Evolutionary conservation across 257 asterid genomes (phyloP).

Genomic region (Anisodus tanguticus): DNA sequence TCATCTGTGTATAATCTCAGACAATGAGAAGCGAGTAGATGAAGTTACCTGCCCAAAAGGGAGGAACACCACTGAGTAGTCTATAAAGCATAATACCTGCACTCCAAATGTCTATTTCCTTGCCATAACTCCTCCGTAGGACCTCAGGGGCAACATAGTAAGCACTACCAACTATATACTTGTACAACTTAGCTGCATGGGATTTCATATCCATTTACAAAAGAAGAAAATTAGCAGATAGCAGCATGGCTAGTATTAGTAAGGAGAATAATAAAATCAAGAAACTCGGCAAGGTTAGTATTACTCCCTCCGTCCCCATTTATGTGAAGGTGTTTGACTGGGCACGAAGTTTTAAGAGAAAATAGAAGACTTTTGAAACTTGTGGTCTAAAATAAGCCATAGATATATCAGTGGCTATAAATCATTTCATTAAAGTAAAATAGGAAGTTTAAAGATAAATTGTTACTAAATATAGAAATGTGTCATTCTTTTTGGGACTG

Average conservation of each 20-base stretch:
- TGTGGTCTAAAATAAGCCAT: too few relatives aligned
- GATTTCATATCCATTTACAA: not conserved
- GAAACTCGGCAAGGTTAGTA: not conserved
- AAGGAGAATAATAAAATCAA: not conserved
- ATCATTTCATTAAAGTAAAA: too few relatives aligned
- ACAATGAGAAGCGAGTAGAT: not conserved
- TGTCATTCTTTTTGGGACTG: too few relatives aligned
- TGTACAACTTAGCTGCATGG: constrained; percentile 66
- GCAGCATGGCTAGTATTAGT: too few relatives aligned
- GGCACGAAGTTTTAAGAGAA: too few relatives aligned
- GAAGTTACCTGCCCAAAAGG: constrained; percentile 81
- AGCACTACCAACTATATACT: constrained; percentile 87
- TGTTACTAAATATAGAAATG: too few relatives aligned
- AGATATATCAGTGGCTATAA: too few relatives aligned
- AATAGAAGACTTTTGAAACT: constrained; percentile 18
- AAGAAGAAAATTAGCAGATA: too few relatives aligned
- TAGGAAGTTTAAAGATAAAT: too few relatives aligned
- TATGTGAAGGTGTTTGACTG: too few relatives aligned
- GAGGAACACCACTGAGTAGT: constrained; percentile 86
- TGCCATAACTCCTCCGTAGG: constrained; percentile 68
- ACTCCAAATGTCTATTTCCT: constrained; percentile 84
- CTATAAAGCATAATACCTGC: constrained; percentile 88
- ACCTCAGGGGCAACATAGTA: constrained; percentile 92
- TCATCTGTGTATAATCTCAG: not conserved
- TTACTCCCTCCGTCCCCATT: too few relatives aligned